phyloP scores from a whole-genome alignment of 2,329 filamentous ascomycete species.

The Colletotrichum camelliae region DNA sequence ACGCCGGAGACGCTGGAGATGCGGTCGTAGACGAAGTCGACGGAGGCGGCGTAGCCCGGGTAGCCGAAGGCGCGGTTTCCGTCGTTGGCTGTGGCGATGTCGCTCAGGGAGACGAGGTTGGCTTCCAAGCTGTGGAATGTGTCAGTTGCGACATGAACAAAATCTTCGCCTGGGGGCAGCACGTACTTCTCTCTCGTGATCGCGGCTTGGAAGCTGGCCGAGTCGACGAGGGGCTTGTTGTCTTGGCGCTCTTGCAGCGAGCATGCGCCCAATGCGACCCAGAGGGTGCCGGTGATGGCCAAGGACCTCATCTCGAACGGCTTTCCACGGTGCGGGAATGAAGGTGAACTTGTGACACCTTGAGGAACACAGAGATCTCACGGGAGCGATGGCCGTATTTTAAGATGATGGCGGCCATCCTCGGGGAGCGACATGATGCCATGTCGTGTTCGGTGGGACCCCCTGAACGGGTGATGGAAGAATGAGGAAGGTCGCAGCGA shows the following conservation, averaged over 20 bases:
- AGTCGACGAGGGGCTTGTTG: not conserved
- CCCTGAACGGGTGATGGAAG: not conserved
- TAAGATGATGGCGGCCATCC: not conserved
- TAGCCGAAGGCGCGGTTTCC: slow-evolving; percentile 36
- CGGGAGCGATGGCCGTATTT: not conserved
- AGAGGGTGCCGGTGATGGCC: not conserved
- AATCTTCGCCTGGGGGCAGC: not conserved
- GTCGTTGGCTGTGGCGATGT: slow-evolving; percentile 35
- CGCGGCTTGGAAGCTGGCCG: not conserved
- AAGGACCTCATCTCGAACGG: not conserved
- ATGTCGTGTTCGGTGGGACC: not conserved
- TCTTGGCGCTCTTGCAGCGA: not conserved
- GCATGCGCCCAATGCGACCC: not conserved
- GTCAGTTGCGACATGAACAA: not conserved
- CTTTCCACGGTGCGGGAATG: not conserved
- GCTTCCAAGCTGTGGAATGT: slow-evolving; percentile 28
- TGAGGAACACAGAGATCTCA: not conserved
- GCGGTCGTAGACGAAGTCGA: slow-evolving; percentile 34
- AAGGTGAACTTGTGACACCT: not conserved
- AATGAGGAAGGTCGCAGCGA: slow-evolving; percentile 15
- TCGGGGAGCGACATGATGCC: not conserved
- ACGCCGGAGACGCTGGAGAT: slow-evolving; percentile 31
- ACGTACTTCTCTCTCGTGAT: not conserved
- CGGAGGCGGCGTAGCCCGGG: slow-evolving; percentile 38
- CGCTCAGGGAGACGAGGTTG: slow-evolving; percentile 31